A percentile compares a stretch with the other conserved stretches of the same genome.
These are phyloP conservation scores for Theobroma grandiflorum DNA, from an alignment of 441 rosid species.

Conservation along the genomic window DNA sequence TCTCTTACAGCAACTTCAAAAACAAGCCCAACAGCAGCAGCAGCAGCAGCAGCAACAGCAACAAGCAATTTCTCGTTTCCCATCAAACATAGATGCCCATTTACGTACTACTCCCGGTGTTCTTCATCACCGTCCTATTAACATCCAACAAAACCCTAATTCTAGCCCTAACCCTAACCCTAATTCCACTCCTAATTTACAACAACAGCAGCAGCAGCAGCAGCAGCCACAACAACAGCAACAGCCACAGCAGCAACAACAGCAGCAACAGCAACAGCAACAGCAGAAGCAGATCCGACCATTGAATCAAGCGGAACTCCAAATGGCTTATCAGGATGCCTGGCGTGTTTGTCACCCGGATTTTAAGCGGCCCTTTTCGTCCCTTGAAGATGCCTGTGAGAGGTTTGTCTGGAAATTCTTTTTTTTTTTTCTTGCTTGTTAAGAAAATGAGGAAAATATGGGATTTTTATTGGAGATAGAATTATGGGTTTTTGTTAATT, in stretches of 20 bases:
- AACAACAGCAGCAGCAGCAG: constrained; percentile 39
- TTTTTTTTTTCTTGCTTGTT: neutral
- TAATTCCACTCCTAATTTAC: constrained; percentile 49
- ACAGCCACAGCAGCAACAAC: constrained; percentile 43
- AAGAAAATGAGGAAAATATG: neutral
- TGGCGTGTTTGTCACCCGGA: constrained; percentile 97
- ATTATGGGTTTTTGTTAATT: neutral
- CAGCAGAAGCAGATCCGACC: constrained; percentile 76
- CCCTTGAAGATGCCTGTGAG: constrained; percentile 95
- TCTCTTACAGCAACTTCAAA: constrained; percentile 65
- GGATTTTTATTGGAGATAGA: neutral
- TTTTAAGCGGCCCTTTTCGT: constrained; percentile 80
- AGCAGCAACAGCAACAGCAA: constrained; percentile 51
- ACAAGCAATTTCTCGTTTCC: constrained; percentile 84
- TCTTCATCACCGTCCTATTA: constrained; percentile 51
- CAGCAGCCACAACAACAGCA: constrained; percentile 46
- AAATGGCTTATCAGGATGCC: constrained; percentile 93
- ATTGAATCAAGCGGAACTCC: constrained; percentile 80
- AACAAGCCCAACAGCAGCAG: constrained; percentile 57
- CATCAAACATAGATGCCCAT: constrained; percentile 77
- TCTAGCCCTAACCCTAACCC: constrained; percentile 42
- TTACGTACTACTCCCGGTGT: constrained; percentile 68
- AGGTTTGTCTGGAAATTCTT: constrained; percentile 53
- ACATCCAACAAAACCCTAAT: constrained; percentile 50
- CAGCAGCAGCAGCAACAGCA: constrained; percentile 60